Evolutionary conservation across 352 stramenopile genomes (phyloP), one percentile per base, ranked within the genome.

Genomic region (Aphanomyces cochlioides): DNA sequence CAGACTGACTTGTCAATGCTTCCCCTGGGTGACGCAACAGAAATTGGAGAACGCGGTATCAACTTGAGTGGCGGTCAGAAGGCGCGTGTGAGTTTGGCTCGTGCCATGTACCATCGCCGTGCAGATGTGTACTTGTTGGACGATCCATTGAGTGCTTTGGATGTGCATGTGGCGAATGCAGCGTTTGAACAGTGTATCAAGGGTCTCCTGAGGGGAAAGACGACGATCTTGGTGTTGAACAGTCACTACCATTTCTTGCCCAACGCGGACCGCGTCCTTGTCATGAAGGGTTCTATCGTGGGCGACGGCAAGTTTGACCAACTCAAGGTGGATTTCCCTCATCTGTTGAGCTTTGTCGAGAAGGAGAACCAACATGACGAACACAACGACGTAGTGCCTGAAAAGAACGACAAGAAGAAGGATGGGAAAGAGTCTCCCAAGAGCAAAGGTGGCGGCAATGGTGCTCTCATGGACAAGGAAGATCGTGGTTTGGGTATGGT

Each of bases 101-200:
- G 77, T 10, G 75, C 73, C 45, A 73, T 82, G 58, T 79, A 79
- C 61, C 69, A 97, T 74, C 78, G 88, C 64, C 63, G 77, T 6
- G 85, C 92, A 1, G 96, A 99, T 67, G 87, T 99, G 53, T 98
- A 97, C 76, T 68, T 99, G 15, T 78, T 99, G 19, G 97, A 99
- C 73, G 96, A 99, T 74, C 89, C 96, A 41, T 76, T 99, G 17
- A 93, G 87, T 28, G 97, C 97, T 5, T 96, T 99, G 0, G 97
- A 99, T 80, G 96, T 90, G 58, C 94, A 99, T 74, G 96, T 99
- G 7, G 96, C 89, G 12, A 87, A 87, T 66, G 90, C 98, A 72
- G 88, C 99, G 34, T 99, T 99, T 72, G 75, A 89, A 7, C 73
- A 98, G 50, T 98, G 93, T 70, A 97, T 99, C 73, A 84, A 89